Evolutionary conservation across 2,329 filamentous ascomycete genomes (phyloP), one percentile per base, ranked within the genome.

Genomic region (Microcera coccophila): DNA sequence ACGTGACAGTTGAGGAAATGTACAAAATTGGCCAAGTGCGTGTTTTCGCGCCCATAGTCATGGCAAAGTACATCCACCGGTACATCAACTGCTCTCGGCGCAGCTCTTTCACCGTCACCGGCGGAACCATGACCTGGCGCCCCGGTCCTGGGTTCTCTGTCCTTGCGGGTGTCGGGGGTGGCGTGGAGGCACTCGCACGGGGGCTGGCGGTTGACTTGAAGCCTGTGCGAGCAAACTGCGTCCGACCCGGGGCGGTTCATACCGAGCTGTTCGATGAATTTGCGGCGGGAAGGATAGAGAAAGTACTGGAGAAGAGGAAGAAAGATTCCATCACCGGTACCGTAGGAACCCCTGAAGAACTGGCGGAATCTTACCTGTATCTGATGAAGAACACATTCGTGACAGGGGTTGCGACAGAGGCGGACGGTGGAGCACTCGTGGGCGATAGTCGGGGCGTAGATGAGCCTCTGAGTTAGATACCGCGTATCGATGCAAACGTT

Each of bases 211-310:
- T 85, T 22, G 82, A 86, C 53, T 55, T 87, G 42, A 73, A 72
- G 48, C 83, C 83, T 0, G 62, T 85, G 8, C 65, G 84, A 2
- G 81, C 85, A 19, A 87, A 87, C 56, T 57, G 74, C 1, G 76
- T 86, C 2, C 67, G 63, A 40, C 79, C 81, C 0, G 83, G 82
- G 0, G 65, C 69, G 0, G 67, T 77, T 0, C 59, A 70, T 29
- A 81, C 78, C 5, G 69, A 70, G 32, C 41, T 75, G 21, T 55
- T 61, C 37, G 39, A 52, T 40, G 38, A 29, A 1, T 45, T 57
- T 5, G 46, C 54, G 1, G 9, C 47, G 28, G 55, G 54, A 9
- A 11, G 34, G 2, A 42, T 53, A 21, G 41, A 41, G 11, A 21
- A 9, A 2, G 40, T 45, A 16, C 19, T 58, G 28, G 42, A 53